Evolutionary conservation across 2,329 filamentous ascomycete species (phyloP), one percentile per base, ranked within the genome.

Genomic region (Blastomyces percursus): DNA sequence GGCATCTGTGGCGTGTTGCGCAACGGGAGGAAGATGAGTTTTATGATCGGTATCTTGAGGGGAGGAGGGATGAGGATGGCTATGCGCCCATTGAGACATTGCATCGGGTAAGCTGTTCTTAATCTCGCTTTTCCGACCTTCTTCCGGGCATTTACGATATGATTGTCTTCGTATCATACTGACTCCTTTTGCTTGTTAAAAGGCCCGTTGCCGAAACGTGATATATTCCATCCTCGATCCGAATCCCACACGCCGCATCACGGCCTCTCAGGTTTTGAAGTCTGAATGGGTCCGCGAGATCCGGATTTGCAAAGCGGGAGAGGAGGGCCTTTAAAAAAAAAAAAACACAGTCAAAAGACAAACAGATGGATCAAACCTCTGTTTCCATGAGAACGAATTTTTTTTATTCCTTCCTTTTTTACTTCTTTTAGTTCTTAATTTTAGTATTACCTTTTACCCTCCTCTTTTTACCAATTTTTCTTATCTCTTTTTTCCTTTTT

Each of bases 241-340:
- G 38, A 96, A 96, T 74, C 91, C 94, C 32, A 85, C 85, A 63
- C 88, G 94, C 67, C 90, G 94, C 69, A 93, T 99, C 73, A 96
- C 91, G 38, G 93, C 94, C 63, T 93, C 92, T 50, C 94, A 99
- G 78, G 91, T 97, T 63, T 85, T 99, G 71, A 96, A 96, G 77
- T 97, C 93, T 4, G 94, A 99, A 79, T 99, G 94, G 94, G 91
- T 94, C 68, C 90, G 94, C 69, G 93, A 96, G 76, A 96, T 97
- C 77, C 96, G 92, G 78, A 83, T 97, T 63, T 99, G 94, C 80
- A 94, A 92, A 77, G 93, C 94, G 65, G 94, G 93, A 68, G 90
- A 97, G 77, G 92, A 97, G 81, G 94, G 94, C 63, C 87, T 95
- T 70, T 96, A 69, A 7, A 42, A 16, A 42, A 42, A 14, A 1